Evolutionary conservation across 176 grass and related monocot species (phyloP).

Genomic region (Aegilops sharonensis): DNA sequence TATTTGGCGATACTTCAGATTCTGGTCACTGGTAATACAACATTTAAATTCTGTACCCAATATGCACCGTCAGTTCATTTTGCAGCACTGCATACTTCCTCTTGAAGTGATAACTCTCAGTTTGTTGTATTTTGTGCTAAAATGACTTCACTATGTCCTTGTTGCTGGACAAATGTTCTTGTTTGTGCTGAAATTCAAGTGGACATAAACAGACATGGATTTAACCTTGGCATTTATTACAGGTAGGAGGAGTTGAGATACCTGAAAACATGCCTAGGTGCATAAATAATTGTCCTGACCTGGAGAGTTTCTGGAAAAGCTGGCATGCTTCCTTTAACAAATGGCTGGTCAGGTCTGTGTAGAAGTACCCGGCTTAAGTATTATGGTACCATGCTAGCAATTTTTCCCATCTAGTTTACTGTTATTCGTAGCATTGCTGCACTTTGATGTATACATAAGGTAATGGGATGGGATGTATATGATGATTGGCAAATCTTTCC

Average conservation of each 20-base stretch:
- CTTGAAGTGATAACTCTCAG: background rate
- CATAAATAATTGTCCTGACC: constrained; percentile 89
- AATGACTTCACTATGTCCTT: background rate
- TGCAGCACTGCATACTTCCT: background rate
- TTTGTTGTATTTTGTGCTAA: background rate
- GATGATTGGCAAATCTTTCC: background rate
- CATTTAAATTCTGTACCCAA: background rate
- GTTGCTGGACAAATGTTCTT: background rate
- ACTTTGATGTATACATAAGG: constrained; percentile 6
- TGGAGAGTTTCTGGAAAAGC: constrained; percentile 99
- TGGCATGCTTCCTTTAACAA: constrained; percentile 97
- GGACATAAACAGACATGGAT: background rate
- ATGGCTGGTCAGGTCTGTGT: constrained; percentile 92
- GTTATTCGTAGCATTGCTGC: background rate
- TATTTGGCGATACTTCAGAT: constrained; percentile 97
- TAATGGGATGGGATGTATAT: background rate
- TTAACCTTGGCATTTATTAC: constrained; percentile 31
- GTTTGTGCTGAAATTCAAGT: background rate
- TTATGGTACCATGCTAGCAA: background rate
- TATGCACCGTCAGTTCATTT: background rate
- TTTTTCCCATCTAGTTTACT: background rate
- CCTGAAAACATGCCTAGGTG: constrained; percentile 98
- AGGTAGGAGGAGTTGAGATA: constrained; percentile 80
- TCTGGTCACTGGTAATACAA: constrained; percentile 87
- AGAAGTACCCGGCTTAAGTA: constrained; percentile 28